phyloP scores from a whole-genome alignment of 2,329 filamentous ascomycete species.

The Alternaria triticina region DNA sequence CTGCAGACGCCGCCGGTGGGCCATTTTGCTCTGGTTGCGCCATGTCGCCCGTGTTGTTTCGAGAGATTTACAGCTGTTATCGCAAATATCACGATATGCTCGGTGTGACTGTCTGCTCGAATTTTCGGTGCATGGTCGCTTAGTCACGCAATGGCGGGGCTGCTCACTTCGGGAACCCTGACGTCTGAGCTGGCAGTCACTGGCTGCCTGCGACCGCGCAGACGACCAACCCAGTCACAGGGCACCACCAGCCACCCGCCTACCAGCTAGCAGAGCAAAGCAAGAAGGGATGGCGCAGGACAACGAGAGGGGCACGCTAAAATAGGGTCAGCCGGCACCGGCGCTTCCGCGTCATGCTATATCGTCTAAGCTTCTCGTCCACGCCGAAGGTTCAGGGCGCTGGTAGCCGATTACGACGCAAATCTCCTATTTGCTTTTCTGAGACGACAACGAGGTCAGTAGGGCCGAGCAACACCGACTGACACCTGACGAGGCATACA shows the following conservation, averaged over 20 bases:
- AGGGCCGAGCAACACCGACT: slow-evolving; percentile 4
- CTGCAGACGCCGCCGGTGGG: slow-evolving; percentile 43
- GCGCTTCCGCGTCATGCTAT: slow-evolving; percentile 11
- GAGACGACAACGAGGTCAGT: background rate
- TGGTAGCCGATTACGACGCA: slow-evolving; percentile 10
- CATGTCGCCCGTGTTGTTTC: slow-evolving; percentile 18
- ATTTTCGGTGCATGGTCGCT: slow-evolving; percentile 29
- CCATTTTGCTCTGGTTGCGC: slow-evolving; percentile 18
- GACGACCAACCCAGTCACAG: background rate
- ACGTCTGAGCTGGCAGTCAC: background rate
- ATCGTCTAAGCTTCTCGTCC: background rate
- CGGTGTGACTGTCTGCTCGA: slow-evolving; percentile 6
- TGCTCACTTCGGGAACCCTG: background rate
- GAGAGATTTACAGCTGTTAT: background rate
- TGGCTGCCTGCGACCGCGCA: background rate
- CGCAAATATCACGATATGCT: background rate
- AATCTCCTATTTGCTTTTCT: slow-evolving; percentile 10
- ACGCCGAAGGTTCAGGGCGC: background rate
- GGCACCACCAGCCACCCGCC: background rate
- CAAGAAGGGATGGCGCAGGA: slow-evolving; percentile 6
- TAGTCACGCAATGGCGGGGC: slow-evolving; percentile 24
- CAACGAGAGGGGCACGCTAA: slow-evolving; percentile 10
- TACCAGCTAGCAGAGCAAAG: background rate
- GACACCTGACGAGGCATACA: background rate
- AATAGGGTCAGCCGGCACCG: background rate